Evolutionary conservation across 1,284 basidiomycete genomes (phyloP), one percentile per base, ranked within the genome.

Genomic region (Apiotrichum brassicae): DNA sequence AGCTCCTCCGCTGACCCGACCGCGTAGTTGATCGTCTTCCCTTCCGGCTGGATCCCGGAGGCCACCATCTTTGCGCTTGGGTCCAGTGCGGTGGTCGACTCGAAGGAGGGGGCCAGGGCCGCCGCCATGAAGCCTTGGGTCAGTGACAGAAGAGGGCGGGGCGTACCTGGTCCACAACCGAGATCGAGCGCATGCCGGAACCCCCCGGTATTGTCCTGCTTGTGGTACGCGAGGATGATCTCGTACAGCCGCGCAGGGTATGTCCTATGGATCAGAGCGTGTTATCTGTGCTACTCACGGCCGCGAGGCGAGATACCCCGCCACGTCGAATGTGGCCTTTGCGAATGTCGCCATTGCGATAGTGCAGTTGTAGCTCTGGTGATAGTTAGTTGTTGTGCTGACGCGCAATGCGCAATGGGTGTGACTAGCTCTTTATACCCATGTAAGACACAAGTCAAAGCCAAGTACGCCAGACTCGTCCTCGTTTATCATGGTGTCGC

Each of bases 101-200:
- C 72, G 72, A 93, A 92, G 0, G 51, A 54, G 1, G 64, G 75
- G 0, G 76, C 75, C 14, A 89, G 76, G 39, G 79, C 78, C 8
- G 77, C 64, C 0, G 85, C 87, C 38, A 84, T 56, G 49, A 68
- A 68, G 26, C 64, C 86, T 73, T 16, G 12, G 71, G 84, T 28
- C 34, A 53, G 51, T 28, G 4, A 34, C 33, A 34, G 20, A 16
- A 3, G 3, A 3, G 12, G 4, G 8, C 9, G 20, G 12, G 30
- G 38, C 60, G 24, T 54, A 82, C 86, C 87, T 7, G 87, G 87
- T 26, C 88, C 88, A 70, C 87, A 91, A 2, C 88, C 88, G 1
- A 91, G 67, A 62, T 91, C 87, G 0, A 88, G 74, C 0, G 68
- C 70, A 5, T 61, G 54, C 51, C 7, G 20, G 6, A 23, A 12